Evolutionary conservation across 2,329 filamentous ascomycete genomes (phyloP).

Genomic region (Microdochium nivale): DNA sequence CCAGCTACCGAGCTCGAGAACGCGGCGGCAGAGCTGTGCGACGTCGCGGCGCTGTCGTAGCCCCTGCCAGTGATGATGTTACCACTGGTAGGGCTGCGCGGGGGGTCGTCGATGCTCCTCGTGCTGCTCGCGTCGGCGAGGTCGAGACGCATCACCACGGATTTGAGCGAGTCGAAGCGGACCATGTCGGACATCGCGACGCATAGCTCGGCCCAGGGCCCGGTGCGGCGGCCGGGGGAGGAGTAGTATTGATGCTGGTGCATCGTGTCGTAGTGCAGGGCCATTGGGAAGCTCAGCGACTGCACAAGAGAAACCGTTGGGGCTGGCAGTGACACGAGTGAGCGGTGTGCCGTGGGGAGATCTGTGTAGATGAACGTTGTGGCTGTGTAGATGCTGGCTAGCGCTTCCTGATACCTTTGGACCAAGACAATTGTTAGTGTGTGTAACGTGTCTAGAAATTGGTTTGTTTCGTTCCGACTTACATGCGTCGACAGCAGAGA

Average conservation of each 20-base stretch:
- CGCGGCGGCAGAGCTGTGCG: background rate
- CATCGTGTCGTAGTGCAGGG: conserved; percentile 8
- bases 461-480: background rate
- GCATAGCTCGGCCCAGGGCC: conserved; percentile 11
- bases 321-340: conserved; percentile 4
- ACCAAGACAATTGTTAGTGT: background rate
- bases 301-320: conserved; percentile 3
- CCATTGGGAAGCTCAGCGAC: conserved; percentile 11
- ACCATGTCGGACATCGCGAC: conserved; percentile 10
- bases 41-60: background rate
- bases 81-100: background rate
- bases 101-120: no score
- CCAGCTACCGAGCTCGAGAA: background rate
- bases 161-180: conserved; percentile 8
- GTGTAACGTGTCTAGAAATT: background rate
- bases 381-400: conserved; percentile 9
- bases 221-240: background rate
- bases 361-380: conserved; percentile 11
- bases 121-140: conserved; percentile 3
- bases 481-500: conserved; percentile 11
- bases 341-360: conserved; percentile 8
- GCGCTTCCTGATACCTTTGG: conserved; percentile 9
- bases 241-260: conserved; percentile 6
- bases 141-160: conserved; percentile 10
- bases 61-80: background rate